A percentile compares a stretch with the other conserved stretches of the same genome.
These are phyloP conservation scores for Brassica incana DNA, from an alignment of 345 rosid species.

Conservation along the genomic window DNA sequence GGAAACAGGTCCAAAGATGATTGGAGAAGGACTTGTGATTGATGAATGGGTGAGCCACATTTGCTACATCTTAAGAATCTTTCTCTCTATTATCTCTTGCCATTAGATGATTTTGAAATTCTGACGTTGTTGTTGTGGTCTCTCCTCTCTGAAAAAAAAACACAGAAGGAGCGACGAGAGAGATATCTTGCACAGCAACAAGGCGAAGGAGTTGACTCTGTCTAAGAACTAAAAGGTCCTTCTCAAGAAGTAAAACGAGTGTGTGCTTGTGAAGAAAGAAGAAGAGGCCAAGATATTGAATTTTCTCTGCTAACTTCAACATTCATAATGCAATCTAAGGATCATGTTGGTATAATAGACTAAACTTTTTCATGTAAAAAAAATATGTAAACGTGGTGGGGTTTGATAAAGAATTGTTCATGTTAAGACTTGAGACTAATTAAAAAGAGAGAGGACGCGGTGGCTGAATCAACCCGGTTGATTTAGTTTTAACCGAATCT, in stretches of 20 bases:
- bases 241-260: constrained; percentile 9
- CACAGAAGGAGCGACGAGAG: constrained; percentile 94
- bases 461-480: not conserved
- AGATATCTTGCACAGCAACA: constrained; percentile 93
- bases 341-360: constrained; percentile 15
- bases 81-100: not conserved
- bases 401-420: constrained; percentile 32
- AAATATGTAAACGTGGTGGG: constrained; percentile 27
- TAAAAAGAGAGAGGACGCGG: not conserved
- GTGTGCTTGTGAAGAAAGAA: constrained; percentile 24
- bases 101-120: not conserved
- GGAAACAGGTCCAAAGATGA: constrained; percentile 76
- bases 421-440: constrained; percentile 7
- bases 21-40: constrained; percentile 97
- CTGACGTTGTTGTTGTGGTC: constrained; percentile 8
- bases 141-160: not conserved
- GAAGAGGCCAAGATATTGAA: constrained; percentile 31
- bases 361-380: constrained; percentile 32
- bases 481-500: not conserved
- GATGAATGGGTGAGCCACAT: constrained; percentile 91
- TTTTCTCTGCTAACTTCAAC: constrained; percentile 32
- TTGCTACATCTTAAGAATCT: not conserved
- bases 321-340: constrained; percentile 32
- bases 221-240: constrained; percentile 33
- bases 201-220: constrained; percentile 67